Evolutionary conservation across 2,329 filamentous ascomycete genomes (phyloP).

Genomic region (Cladophialophora psammophila): DNA sequence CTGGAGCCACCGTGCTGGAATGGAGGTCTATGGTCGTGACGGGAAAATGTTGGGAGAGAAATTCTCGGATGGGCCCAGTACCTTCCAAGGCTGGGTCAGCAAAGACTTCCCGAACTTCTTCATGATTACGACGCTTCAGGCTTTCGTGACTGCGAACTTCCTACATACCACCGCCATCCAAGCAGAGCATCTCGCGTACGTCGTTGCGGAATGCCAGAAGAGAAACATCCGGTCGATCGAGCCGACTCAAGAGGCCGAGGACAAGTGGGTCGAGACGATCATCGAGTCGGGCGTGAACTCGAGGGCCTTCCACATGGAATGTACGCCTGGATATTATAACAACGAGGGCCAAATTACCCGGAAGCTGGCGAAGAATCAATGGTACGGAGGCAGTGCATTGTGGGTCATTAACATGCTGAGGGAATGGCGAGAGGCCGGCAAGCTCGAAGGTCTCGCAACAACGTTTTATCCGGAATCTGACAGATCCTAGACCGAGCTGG

Average conservation of each 20-base stretch:
- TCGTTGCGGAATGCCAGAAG: conserved; percentile 24
- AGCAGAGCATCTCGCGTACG: conserved; percentile 33
- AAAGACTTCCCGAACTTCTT: conserved; percentile 36
- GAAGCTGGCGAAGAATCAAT: not conserved
- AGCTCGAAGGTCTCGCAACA: not conserved
- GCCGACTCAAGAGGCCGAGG: conserved; percentile 31
- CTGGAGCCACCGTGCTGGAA: conserved; percentile 34
- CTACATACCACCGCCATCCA: conserved; percentile 34
- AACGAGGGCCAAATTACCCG: conserved; percentile 26
- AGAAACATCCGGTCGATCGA: conserved; percentile 28
- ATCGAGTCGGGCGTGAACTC: conserved; percentile 16
- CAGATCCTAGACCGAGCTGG: not conserved
- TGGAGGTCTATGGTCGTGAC: conserved; percentile 41
- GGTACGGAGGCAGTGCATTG: not conserved
- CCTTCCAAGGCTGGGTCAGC: conserved; percentile 33
- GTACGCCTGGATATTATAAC: conserved; percentile 36
- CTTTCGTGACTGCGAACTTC: conserved; percentile 32
- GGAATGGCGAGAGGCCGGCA: not conserved
- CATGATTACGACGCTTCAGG: conserved; percentile 31
- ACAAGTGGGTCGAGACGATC: conserved; percentile 33
- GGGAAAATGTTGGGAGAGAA: conserved; percentile 39
- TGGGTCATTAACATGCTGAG: not conserved
- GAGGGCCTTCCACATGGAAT: conserved; percentile 26
- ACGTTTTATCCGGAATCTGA: not conserved
- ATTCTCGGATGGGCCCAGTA: conserved; percentile 37